A percentile compares a stretch with the other conserved stretches of the same genome.
Evolutionary conservation across 2,329 filamentous ascomycete species (phyloP).

Genomic region (Aplosporella prunicola): DNA sequence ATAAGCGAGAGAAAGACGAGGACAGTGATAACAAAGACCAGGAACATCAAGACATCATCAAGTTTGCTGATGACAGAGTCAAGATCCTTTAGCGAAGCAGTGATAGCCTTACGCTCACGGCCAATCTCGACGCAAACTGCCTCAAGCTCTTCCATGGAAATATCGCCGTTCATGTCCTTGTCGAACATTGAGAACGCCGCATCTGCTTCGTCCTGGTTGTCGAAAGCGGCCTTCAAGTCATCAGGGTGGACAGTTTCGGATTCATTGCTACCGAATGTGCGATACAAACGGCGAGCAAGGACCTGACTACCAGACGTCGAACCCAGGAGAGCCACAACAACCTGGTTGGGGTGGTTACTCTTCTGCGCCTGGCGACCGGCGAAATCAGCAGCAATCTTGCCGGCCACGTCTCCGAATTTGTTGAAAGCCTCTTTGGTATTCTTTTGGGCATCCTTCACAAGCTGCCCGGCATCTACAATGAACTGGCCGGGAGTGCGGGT

Average conservation of each 20-base stretch:
- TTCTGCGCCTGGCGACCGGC: conserved; percentile 62
- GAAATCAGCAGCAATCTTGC: conserved; percentile 81
- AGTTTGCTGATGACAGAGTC: conserved; percentile 89
- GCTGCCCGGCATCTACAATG: too few species aligned
- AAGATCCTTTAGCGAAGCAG: conserved; percentile 85
- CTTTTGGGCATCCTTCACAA: conserved; percentile 59
- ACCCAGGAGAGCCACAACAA: conserved; percentile 67
- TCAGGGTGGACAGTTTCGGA: conserved; percentile 68
- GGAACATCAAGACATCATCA: conserved; percentile 78
- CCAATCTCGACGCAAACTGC: conserved; percentile 90
- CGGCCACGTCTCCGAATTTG: conserved; percentile 77
- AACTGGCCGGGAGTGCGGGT: conserved; percentile 64
- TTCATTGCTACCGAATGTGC: conserved; percentile 68
- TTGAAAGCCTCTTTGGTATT: conserved; percentile 66
- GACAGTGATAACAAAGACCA: conserved; percentile 70
- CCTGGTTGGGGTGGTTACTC: conserved; percentile 72
- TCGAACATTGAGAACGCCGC: conserved; percentile 89
- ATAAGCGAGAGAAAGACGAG: conserved; percentile 85
- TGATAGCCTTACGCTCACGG: conserved; percentile 89
- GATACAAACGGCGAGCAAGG: conserved; percentile 77
- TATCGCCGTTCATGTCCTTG: conserved; percentile 93
- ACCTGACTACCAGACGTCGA: conserved; percentile 69
- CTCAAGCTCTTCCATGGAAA: conserved; percentile 90
- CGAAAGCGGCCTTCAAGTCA: conserved; percentile 70
- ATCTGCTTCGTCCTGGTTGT: conserved; percentile 75